A percentile compares a stretch with the other conserved stretches of the same genome.
Conservation (phyloP, 1,139 yeast genomes). For the Kodamaea fungicola region DNA sequence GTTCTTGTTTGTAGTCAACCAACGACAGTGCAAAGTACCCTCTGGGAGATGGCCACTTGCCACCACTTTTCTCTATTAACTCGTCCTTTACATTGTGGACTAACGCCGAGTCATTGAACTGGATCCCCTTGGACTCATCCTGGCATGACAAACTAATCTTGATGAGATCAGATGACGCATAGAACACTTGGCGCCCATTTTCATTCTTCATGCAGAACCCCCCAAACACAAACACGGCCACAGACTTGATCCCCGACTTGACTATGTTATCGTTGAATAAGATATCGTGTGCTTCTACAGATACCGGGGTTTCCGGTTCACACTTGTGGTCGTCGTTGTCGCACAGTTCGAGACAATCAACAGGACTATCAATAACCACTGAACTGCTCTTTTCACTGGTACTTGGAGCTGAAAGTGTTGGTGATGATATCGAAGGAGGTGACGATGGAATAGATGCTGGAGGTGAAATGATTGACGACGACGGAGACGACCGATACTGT, state of each 20-base stretch:
- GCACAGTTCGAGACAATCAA: neutral
- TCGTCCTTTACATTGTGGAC: conserved; percentile 13
- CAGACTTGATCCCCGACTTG: conserved; percentile 17
- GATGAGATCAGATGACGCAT: conserved; percentile 35
- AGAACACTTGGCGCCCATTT: conserved; percentile 20
- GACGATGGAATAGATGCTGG: neutral
- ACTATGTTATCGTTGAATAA: conserved; percentile 12
- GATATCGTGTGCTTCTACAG: conserved; percentile 5
- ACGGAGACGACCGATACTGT: too few relatives aligned
- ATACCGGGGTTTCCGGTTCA: neutral
- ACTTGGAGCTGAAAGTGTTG: neutral
- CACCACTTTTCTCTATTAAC: conserved; percentile 10
- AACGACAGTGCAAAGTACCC: conserved; percentile 40
- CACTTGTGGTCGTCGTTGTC: neutral
- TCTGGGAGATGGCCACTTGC: conserved; percentile 34
- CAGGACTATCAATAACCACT: neutral
- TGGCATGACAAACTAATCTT: conserved; percentile 31
- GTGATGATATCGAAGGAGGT: conserved; percentile 1
- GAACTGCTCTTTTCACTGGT: neutral
- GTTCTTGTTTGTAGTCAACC: conserved; percentile 20
- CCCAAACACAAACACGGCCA: conserved; percentile 39
- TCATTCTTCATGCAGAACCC: conserved; percentile 28
- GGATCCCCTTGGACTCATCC: conserved; percentile 12
- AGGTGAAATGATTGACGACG: too few relatives aligned
- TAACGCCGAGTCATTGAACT: conserved; percentile 23